Percentiles rank a stretch among this genome's conserved stretches.
These are phyloP conservation scores for Lumnitzera littorea DNA, from an alignment of 345 rosid genomes.

Conservation along the genomic window DNA sequence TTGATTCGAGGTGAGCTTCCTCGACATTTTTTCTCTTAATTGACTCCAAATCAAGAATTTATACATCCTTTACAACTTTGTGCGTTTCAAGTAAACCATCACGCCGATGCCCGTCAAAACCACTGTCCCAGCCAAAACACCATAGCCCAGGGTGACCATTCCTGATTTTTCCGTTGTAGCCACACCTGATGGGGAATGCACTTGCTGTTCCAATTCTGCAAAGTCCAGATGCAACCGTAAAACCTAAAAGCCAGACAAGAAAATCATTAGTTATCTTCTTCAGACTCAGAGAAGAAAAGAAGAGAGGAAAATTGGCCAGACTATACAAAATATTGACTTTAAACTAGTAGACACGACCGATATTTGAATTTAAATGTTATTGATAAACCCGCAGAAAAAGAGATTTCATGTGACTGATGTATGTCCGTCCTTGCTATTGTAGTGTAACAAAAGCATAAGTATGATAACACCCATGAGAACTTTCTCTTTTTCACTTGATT, in stretches of 20 bases:
- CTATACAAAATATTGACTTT: too few species aligned
- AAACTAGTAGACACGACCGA: too few species aligned
- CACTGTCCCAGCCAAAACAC: slow-evolving; percentile 54
- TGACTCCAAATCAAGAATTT: background rate
- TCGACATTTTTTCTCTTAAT: slow-evolving; percentile 1
- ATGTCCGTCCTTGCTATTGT: too few species aligned
- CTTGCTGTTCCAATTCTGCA: slow-evolving; percentile 27
- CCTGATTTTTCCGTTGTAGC: slow-evolving; percentile 12
- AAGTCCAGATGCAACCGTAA: slow-evolving; percentile 72
- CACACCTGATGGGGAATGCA: slow-evolving; percentile 11
- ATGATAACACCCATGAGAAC: too few species aligned
- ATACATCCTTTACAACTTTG: slow-evolving; percentile 25
- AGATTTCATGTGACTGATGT: too few species aligned
- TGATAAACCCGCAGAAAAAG: too few species aligned
- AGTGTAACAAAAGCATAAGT: too few species aligned
- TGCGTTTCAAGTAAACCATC: slow-evolving; percentile 66
- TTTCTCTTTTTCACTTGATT: too few species aligned
- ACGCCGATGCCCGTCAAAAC: slow-evolving; percentile 56
- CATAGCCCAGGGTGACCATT: slow-evolving; percentile 28
- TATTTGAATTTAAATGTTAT: too few species aligned
- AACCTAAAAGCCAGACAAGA: slow-evolving; percentile 28
- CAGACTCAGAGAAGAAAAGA: background rate
- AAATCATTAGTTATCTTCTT: background rate
- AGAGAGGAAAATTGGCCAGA: too few species aligned
- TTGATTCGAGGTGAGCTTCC: too few species aligned